A percentile compares a stretch with the other conserved stretches of the same genome.
Conservation (phyloP, 805 yeast genomes). For the Candida ipomoeae region DNA sequence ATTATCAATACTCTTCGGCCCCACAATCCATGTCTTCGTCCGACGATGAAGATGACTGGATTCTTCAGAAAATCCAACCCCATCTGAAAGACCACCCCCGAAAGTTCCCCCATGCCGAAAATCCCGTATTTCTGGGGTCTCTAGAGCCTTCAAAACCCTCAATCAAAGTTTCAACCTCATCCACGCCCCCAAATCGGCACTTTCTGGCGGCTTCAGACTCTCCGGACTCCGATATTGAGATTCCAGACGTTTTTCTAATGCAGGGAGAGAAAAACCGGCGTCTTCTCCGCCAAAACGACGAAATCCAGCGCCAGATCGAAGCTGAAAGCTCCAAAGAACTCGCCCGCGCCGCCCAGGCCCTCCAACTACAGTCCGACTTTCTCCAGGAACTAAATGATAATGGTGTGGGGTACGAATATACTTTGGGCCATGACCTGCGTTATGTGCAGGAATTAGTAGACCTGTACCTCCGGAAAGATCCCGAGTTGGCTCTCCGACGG, state of each 20-base stretch:
- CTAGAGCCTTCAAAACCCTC: neutral
- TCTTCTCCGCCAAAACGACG: constrained; percentile 18
- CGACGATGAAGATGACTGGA: constrained; percentile 3
- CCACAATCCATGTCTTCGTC: neutral
- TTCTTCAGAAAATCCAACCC: constrained; percentile 1
- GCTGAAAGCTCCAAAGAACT: constrained; percentile 16
- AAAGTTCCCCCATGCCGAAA: neutral
- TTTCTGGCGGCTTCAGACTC: neutral
- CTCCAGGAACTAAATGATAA: constrained; percentile 31
- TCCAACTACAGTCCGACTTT: constrained; percentile 10
- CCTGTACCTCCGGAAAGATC: constrained; percentile 8
- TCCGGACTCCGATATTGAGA: constrained; percentile 6
- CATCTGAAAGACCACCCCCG: neutral
- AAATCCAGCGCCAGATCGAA: constrained; percentile 20
- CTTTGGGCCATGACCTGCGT: constrained; percentile 16
- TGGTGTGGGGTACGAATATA: constrained; percentile 22
- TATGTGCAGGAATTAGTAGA: constrained; percentile 22
- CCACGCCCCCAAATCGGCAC: neutral
- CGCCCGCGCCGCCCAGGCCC: constrained; percentile 11
- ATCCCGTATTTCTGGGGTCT: neutral
- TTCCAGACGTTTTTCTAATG: constrained; percentile 29
- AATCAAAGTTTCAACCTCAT: neutral
- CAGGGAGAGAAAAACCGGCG: constrained; percentile 26
- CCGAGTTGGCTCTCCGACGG: constrained; percentile 10
- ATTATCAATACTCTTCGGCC: neutral